Evolutionary conservation across 2,329 filamentous ascomycete species (phyloP).

Genomic region (Rhytidhysteron rufulum): DNA sequence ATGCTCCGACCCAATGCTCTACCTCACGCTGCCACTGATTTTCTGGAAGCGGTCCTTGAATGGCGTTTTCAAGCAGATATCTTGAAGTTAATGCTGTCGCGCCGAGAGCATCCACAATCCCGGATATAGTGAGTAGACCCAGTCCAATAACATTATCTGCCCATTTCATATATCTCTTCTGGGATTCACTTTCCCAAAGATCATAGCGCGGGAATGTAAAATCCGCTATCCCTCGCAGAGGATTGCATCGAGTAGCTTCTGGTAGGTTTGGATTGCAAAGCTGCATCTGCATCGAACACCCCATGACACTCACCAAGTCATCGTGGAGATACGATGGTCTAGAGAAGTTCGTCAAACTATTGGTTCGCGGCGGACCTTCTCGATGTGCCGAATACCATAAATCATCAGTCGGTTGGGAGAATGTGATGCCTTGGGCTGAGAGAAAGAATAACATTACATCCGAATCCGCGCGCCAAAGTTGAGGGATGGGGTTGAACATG

Average conservation of each 20-base stretch:
- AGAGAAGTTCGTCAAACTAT: background rate
- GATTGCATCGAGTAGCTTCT: background rate
- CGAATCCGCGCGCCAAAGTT: background rate
- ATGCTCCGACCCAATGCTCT: slow-evolving; percentile 7
- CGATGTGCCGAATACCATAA: slow-evolving; percentile 8
- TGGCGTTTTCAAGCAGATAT: background rate
- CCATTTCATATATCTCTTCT: background rate
- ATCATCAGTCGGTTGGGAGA: slow-evolving; percentile 4
- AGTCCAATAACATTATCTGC: background rate
- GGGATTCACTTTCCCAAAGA: background rate
- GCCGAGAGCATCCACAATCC: background rate
- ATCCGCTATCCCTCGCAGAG: background rate
- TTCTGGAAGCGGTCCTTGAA: slow-evolving; percentile 5
- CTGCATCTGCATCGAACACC: slow-evolving; percentile 6
- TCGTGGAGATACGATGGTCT: slow-evolving; percentile 2
- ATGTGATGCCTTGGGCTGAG: background rate
- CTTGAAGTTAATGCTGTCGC: slow-evolving; percentile 2
- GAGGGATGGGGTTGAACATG: background rate
- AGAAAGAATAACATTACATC: slow-evolving; percentile 1
- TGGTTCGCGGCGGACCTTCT: background rate
- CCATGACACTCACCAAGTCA: slow-evolving; percentile 6
- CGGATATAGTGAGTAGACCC: background rate
- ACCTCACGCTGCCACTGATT: slow-evolving; percentile 13
- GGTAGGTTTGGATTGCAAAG: slow-evolving; percentile 8
- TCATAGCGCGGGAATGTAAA: background rate